Base-by-base conservation (phyloP, 148 eudicot genomes). In the Nyssa sinensis region DNA sequence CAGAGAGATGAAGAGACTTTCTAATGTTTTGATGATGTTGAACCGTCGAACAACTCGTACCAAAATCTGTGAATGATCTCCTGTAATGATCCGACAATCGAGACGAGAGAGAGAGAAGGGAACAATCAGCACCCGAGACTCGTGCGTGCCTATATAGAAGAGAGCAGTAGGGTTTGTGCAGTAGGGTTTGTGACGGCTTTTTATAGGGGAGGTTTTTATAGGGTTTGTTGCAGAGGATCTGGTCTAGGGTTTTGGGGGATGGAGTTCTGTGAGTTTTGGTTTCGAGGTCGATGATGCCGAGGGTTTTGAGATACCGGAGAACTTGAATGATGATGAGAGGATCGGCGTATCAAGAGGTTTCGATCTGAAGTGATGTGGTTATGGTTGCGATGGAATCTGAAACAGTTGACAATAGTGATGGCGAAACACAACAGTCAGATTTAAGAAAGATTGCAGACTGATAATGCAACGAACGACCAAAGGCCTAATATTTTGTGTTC, bases 161-260 rank as follows among this genome's bases (percentile, higher is more conserved):
- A 57, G 64, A 34, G 74, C 32, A 23, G 44, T 68, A 68, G 60
- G 37, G 37, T 37, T 37, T n/a, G n/a, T n/a, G n/a, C n/a, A n/a
- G n/a, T n/a, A n/a, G n/a, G n/a, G n/a, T n/a, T n/a, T n/a, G n/a
- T n/a, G n/a, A n/a, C n/a, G n/a, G n/a, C n/a, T n/a, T n/a, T n/a
- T n/a, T n/a, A n/a, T n/a, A n/a, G n/a, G n/a, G n/a, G n/a, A n/a
- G n/a, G n/a, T n/a, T n/a, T n/a, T n/a, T n/a, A n/a, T n/a, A n/a
- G n/a, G n/a, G n/a, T n/a, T n/a, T n/a, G n/a, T n/a, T 66, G 66
- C 75, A 60, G 47, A 85, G 81, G 70, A 85, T 81, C 62, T 77
- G 79, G 74, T 80, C 72, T 31, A 87, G 27, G 63, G 62, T 33
- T 64, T 67, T 39, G 11, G 77, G 82, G 62, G 91, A 76, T 13